Base-by-base conservation (phyloP, 2,329 filamentous ascomycete species). In the Bisporella sp. region DNA sequence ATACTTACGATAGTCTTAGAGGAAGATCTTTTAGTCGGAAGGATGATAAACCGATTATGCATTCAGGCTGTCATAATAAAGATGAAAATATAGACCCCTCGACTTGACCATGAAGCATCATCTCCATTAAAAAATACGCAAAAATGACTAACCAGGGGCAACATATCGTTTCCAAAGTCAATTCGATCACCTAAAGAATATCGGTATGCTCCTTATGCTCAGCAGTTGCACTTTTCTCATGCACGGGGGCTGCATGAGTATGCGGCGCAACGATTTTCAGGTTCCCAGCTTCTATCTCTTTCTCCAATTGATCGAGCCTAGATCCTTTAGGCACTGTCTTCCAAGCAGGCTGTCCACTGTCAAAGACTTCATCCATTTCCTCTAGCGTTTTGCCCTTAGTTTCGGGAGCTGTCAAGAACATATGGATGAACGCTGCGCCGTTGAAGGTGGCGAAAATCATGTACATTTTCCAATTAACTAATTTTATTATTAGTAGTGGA, bases 371-470 rank as follows among this genome's bases (percentile, higher is more conserved):
- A 57, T 87, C 85, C 66, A 89, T 83, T 63, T 91, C 85, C 62
- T 91, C 87, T 1, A 91, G 77, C 0, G 84, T 85, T 68, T 82
- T 87, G 9, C 85, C 85, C 39, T 81, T 79, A 0, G 85, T 89
- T 68, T 89, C 75, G 0, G 84, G 84, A 58, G 80, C 81, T 12
- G 75, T 66, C 56, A 90, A 73, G 64, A 79, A 79, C 62, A 87
- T 81, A 64, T 89, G 85, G 47, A 89, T 64, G 40, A 82, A 81
- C 60, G 86, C 85, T 5, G 74, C 73, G 1, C 75, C 75, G 63
- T 85, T 87, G 72, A 89, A 89, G 12, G 81, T 75, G 9, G 77
- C 87, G 62, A 92, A 92, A 56, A 92, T 74, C 66, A 90, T 78
- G 67, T 90, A 91, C 55, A 81, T 81, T 59, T 77, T 73, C 69